Conservation (phyloP, 1,139 yeast species). For the Yarrowia galli region DNA sequence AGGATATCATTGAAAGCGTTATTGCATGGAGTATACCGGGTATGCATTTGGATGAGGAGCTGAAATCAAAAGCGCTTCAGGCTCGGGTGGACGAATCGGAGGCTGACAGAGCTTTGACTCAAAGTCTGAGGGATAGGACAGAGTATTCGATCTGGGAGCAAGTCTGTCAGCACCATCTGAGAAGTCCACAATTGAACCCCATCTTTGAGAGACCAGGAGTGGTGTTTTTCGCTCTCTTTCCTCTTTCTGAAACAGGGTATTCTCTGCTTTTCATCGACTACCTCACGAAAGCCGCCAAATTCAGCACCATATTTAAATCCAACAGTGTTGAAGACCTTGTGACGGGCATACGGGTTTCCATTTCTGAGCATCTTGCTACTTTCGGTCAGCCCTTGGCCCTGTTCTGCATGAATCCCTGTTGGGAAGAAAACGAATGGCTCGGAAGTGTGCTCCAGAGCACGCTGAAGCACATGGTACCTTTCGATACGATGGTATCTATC, state of each 20-base stretch:
- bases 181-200: neutral
- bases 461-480: neutral
- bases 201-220: neutral
- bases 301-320: neutral
- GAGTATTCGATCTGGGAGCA: neutral
- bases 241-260: neutral
- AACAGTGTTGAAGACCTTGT: neutral
- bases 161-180: neutral
- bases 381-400: slow-evolving; percentile 2
- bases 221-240: neutral
- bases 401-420: slow-evolving; percentile 3
- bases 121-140: neutral
- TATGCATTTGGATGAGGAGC: neutral
- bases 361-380: neutral
- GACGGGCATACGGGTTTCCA: neutral
- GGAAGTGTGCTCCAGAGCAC: neutral
- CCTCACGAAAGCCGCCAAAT: neutral
- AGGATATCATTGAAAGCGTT: neutral
- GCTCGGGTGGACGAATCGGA: neutral
- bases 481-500: neutral
- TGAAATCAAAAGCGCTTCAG: neutral
- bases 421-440: slow-evolving; percentile 3
- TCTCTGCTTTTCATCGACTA: slow-evolving; percentile 4
- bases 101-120: neutral
- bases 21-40: neutral